phyloP scores from a whole-genome alignment of 2,329 filamentous ascomycete genomes.

The Claviceps monticola region DNA sequence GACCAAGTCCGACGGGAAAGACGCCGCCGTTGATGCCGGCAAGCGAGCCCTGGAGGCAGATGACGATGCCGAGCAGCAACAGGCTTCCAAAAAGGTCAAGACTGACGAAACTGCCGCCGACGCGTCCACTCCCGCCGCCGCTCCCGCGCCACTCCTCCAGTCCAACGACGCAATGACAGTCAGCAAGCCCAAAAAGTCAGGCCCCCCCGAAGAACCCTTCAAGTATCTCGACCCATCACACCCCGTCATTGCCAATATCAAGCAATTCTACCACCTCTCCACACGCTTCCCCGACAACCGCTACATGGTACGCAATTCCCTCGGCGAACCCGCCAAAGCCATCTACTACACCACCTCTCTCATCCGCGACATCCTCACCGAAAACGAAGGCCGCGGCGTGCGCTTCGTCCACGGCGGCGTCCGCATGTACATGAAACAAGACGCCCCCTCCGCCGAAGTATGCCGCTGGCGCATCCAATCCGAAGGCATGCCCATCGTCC shows the following conservation, averaged over 20 bases:
- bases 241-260: slow-evolving; percentile 62
- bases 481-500: slow-evolving; percentile 81
- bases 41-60: slow-evolving; percentile 22
- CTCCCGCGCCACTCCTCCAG: slow-evolving; percentile 6
- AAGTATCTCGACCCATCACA: slow-evolving; percentile 72
- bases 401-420: slow-evolving; percentile 95
- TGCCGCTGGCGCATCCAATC: slow-evolving; percentile 93
- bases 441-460: slow-evolving; percentile 71
- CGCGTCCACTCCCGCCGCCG: slow-evolving; percentile 8
- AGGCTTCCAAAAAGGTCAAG: slow-evolving; percentile 36
- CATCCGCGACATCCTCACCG: slow-evolving; percentile 68
- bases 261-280: slow-evolving; percentile 73
- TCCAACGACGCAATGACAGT: slow-evolving; percentile 10
- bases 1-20: slow-evolving; percentile 9
- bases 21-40: slow-evolving; percentile 15
- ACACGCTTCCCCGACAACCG: slow-evolving; percentile 75
- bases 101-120: slow-evolving; percentile 16
- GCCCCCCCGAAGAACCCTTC: slow-evolving; percentile 75
- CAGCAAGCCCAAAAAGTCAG: slow-evolving; percentile 28
- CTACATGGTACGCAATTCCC: slow-evolving; percentile 91
- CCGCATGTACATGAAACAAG: slow-evolving; percentile 98
- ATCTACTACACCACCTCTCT: slow-evolving; percentile 91
- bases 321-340: slow-evolving; percentile 77
- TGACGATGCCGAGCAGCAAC: slow-evolving; percentile 20
- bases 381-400: slow-evolving; percentile 82